phyloP scores from a whole-genome alignment of 2,329 filamentous ascomycete species.

The Stemphylium lycopersici region DNA sequence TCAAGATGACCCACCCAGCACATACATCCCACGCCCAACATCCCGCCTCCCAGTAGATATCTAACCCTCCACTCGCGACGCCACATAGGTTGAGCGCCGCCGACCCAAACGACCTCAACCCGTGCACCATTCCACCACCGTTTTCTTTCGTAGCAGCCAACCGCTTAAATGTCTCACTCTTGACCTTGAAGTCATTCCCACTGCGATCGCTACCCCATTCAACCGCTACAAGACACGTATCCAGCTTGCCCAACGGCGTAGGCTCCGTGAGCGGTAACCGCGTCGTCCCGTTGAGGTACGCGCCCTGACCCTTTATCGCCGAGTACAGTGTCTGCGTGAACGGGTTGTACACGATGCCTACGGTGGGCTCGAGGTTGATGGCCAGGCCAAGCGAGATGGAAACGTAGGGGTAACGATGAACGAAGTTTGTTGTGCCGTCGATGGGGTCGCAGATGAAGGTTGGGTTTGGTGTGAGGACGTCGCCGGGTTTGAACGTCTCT shows the following conservation, averaged over 20 bases:
- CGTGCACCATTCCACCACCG: slow-evolving; percentile 79
- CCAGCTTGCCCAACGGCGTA: slow-evolving; percentile 65
- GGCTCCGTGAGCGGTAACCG: slow-evolving; percentile 58
- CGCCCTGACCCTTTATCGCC: slow-evolving; percentile 70
- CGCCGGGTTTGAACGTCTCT: slow-evolving; percentile 72
- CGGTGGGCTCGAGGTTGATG: slow-evolving; percentile 64
- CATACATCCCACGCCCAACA: slow-evolving; percentile 88
- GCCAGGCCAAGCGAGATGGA: slow-evolving; percentile 79
- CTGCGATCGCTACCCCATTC: slow-evolving; percentile 76
- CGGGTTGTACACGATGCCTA: slow-evolving; percentile 83
- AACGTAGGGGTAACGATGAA: slow-evolving; percentile 75
- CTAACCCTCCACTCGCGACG: slow-evolving; percentile 73
- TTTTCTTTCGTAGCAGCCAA: slow-evolving; percentile 59
- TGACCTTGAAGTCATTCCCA: slow-evolving; percentile 74
- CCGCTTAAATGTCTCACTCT: slow-evolving; percentile 68
- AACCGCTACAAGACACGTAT: slow-evolving; percentile 68
- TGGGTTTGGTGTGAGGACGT: slow-evolving; percentile 66
- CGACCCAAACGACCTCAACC: slow-evolving; percentile 71
- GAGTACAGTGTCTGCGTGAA: slow-evolving; percentile 73
- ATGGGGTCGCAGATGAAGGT: slow-evolving; percentile 85
- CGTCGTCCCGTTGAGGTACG: slow-evolving; percentile 55
- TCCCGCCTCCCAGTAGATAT: slow-evolving; percentile 82
- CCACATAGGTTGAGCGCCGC: slow-evolving; percentile 77
- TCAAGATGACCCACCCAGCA: slow-evolving; percentile 77
- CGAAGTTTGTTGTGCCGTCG: slow-evolving; percentile 82